A percentile compares a stretch with the other conserved stretches of the same genome.
Conservation (phyloP, 345 rosid species). For the Aquilaria yunnanensis region DNA sequence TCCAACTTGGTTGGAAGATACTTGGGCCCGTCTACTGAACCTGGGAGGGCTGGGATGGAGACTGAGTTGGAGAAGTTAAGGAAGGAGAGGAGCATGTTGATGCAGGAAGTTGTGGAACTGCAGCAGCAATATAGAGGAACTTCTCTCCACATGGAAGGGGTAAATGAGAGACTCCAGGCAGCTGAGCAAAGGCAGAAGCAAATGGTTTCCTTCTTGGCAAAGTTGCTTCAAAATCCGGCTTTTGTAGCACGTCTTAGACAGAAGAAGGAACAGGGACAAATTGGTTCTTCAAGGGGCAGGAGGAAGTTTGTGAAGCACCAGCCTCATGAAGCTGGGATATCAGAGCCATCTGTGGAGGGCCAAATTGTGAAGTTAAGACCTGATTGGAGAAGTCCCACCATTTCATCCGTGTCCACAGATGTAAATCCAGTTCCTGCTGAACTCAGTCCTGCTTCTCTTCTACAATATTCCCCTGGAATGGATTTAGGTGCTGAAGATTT, state of each 20-base stretch:
- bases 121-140: slow-evolving; percentile 54
- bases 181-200: slow-evolving; percentile 76
- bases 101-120: slow-evolving; percentile 58
- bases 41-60: slow-evolving; percentile 38
- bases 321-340: slow-evolving; percentile 26
- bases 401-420: slow-evolving; percentile 18
- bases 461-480: slow-evolving; percentile 18
- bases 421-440: slow-evolving; percentile 19
- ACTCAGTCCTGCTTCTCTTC: slow-evolving; percentile 24
- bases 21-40: slow-evolving; percentile 40
- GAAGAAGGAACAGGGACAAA: slow-evolving; percentile 42
- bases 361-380: slow-evolving; percentile 40
- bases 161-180: slow-evolving; percentile 51
- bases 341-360: slow-evolving; percentile 34
- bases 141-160: slow-evolving; percentile 39
- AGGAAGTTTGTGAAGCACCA: slow-evolving; percentile 64
- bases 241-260: slow-evolving; percentile 46
- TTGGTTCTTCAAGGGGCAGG: slow-evolving; percentile 34
- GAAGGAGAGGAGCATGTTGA: slow-evolving; percentile 47
- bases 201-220: slow-evolving; percentile 69
- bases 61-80: slow-evolving; percentile 55
- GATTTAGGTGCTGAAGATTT: slow-evolving; percentile 24
- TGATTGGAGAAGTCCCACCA: slow-evolving; percentile 22
- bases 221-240: slow-evolving; percentile 52
- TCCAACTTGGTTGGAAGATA: slow-evolving; percentile 48